phyloP scores from a whole-genome alignment of 106 monocot species.

The Dendrobium nobile region DNA sequence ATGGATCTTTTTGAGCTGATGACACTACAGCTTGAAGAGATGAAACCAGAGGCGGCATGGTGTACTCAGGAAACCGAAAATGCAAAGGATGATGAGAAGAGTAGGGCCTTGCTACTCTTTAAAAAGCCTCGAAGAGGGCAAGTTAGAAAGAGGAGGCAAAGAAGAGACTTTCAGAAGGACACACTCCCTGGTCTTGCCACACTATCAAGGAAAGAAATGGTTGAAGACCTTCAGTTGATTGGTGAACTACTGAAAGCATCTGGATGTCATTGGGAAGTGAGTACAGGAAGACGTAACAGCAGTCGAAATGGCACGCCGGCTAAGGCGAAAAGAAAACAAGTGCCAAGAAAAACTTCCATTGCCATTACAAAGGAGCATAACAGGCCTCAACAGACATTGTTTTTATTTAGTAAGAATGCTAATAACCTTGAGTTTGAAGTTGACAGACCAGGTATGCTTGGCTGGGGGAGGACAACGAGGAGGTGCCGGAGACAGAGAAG shows the following conservation, averaged over 20 bases:
- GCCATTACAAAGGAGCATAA: constrained; percentile 3
- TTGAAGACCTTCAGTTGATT: constrained; percentile 59
- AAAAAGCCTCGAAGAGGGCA: constrained; percentile 34
- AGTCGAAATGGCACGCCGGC: constrained; percentile 15
- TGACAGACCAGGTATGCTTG: constrained; percentile 13
- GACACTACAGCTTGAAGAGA: constrained; percentile 58
- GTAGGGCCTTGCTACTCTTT: constrained; percentile 21
- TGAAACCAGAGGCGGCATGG: constrained; percentile 35
- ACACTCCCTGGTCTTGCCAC: constrained; percentile 58
- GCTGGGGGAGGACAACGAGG: constrained; percentile 36
- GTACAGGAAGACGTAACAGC: constrained; percentile 12
- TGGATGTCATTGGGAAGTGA: constrained; percentile 26
- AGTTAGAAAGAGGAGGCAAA: constrained; percentile 47
- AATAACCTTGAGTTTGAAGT: constrained; percentile 12
- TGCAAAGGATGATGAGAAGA: not conserved
- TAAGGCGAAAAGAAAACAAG: constrained; percentile 18
- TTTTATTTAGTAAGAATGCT: not conserved
- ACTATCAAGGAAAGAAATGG: constrained; percentile 54
- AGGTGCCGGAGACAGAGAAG: constrained; percentile 13
- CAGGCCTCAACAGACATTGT: not conserved
- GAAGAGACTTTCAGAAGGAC: constrained; percentile 79
- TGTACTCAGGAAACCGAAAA: not conserved
- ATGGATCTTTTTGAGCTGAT: constrained; percentile 57
- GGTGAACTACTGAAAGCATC: constrained; percentile 46
- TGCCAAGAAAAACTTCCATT: not conserved